Evolutionary conservation across 352 stramenopile species (phyloP).

Genomic region (Globisporangium recalcitrans): DNA sequence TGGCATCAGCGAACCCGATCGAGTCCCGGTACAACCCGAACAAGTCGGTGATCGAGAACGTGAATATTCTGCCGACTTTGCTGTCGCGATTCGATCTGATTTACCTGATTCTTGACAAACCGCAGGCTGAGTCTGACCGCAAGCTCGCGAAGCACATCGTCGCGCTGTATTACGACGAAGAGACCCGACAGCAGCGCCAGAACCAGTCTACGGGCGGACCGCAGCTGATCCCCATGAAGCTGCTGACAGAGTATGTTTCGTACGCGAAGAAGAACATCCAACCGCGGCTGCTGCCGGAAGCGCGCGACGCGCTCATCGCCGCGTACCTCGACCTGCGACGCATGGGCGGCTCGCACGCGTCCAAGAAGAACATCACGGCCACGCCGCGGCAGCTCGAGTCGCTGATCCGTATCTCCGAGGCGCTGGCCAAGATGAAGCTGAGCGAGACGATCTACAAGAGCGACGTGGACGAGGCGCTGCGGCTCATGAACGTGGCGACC

Average conservation of each 20-base stretch:
- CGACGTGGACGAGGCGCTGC: constrained; percentile 94
- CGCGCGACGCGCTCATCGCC: constrained; percentile 86
- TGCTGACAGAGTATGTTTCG: constrained; percentile 94
- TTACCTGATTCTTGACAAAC: constrained; percentile 98
- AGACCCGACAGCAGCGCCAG: constrained; percentile 40
- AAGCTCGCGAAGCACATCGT: constrained; percentile 97
- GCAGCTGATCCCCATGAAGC: constrained; percentile 75
- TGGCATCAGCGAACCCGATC: constrained; percentile 98
- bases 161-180: constrained; percentile 92
- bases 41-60: constrained; percentile 80
- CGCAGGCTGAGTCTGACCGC: constrained; percentile 91
- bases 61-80: constrained; percentile 72
- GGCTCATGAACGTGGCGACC: constrained; percentile 97
- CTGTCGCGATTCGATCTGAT: constrained; percentile 99
- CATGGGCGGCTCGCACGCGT: constrained; percentile 53
- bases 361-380: constrained; percentile 96
- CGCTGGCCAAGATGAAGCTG: constrained; percentile 94
- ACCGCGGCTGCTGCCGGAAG: constrained; percentile 88
- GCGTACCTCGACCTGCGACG: constrained; percentile 92
- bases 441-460: constrained; percentile 44
- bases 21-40: constrained; percentile 98
- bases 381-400: constrained; percentile 98
- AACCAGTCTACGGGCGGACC: constrained; percentile 30
- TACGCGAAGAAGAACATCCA: constrained; percentile 93
- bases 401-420: constrained; percentile 97